A percentile compares a stretch with the other conserved stretches of the same genome.
Conservation (phyloP, 179 eudicot genomes). For the Beta lomatogona region DNA sequence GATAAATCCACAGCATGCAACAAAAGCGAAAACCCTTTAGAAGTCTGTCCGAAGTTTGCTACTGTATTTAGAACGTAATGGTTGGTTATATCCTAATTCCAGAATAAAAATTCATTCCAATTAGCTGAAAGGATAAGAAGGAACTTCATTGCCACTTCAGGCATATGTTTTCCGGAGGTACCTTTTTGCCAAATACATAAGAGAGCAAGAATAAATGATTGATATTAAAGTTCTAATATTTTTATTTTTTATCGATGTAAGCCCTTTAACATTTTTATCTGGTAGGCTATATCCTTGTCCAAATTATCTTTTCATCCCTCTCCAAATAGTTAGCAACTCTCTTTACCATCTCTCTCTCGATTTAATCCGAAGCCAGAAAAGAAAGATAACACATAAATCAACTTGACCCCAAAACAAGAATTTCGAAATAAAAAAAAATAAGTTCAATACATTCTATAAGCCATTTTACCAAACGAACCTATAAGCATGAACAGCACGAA, state of each 20-base stretch:
- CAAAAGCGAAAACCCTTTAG: too few relatives aligned
- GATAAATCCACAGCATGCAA: neutral
- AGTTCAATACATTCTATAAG: neutral
- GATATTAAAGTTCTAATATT: neutral
- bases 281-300: neutral
- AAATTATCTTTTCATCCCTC: neutral
- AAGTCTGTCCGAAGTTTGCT: neutral
- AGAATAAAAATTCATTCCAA: neutral
- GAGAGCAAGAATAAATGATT: neutral
- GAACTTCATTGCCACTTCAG: neutral
- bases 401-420: neutral
- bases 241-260: neutral
- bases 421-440: neutral
- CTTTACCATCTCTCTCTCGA: neutral
- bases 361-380: neutral
- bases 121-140: neutral
- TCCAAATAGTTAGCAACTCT: neutral
- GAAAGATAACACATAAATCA: neutral
- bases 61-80: neutral
- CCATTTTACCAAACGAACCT: conserved; percentile 48
- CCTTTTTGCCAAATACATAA: neutral
- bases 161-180: neutral
- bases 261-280: neutral
- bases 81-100: neutral
- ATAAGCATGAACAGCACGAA: conserved; percentile 73